These are phyloP conservation scores for Diutina mesorugosa DNA, from an alignment of 1,139 yeast genomes.

Conservation along the genomic window DNA sequence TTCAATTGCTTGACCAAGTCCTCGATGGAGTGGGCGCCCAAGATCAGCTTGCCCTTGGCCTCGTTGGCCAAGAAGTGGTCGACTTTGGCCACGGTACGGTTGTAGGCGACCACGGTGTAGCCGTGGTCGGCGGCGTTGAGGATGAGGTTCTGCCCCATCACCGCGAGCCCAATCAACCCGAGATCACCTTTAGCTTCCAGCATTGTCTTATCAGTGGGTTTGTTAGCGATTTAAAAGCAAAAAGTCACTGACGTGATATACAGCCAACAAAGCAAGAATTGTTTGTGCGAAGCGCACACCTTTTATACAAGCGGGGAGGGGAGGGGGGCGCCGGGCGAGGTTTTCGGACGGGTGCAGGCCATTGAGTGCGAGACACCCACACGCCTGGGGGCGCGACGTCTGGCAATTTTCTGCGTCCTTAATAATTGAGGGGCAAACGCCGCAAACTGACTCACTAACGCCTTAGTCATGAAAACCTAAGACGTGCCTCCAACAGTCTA, in stretches of 20 bases:
- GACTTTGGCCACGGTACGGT: constrained; percentile 94
- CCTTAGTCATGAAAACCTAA: neutral
- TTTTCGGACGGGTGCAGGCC: neutral
- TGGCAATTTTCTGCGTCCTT: neutral
- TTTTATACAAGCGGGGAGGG: neutral
- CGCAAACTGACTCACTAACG: neutral
- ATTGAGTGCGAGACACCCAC: too few relatives aligned
- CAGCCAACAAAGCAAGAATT: too few relatives aligned
- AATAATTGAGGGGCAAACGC: neutral
- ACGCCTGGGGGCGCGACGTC: neutral
- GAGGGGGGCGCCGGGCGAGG: neutral
- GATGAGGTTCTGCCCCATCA: constrained; percentile 98
- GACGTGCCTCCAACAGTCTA: too few relatives aligned
- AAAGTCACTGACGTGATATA: neutral
- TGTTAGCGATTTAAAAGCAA: neutral
- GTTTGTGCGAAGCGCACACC: neutral
- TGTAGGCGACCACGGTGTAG: constrained; percentile 91
- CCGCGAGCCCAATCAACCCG: constrained; percentile 99
- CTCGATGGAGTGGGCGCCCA: constrained; percentile 88
- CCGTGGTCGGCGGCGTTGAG: constrained; percentile 98
- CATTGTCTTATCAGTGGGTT: neutral
- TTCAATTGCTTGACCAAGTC: constrained; percentile 81
- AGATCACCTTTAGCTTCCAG: constrained; percentile 51
- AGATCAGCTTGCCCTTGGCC: constrained; percentile 85
- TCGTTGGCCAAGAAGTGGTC: constrained; percentile 87